These are phyloP conservation scores for Choanephora cucurbitarum DNA, from an alignment of 371 early-diverging fungal genomes.

Conservation along the genomic window DNA sequence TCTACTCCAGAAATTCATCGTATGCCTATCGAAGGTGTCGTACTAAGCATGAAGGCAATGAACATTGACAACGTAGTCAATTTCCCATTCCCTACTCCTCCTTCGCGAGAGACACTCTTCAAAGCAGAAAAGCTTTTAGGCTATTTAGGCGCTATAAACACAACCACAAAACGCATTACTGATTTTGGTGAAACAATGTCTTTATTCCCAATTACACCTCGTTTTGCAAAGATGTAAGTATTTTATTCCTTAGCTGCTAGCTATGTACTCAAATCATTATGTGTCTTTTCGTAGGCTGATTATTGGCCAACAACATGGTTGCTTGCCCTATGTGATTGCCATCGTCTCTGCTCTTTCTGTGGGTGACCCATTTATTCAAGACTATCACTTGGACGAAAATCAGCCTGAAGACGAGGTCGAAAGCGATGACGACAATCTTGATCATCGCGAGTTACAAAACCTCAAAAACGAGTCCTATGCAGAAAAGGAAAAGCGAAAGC, in stretches of 20 bases:
- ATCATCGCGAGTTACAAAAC: constrained; percentile 39
- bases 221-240: constrained; percentile 89
- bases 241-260: neutral
- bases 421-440: constrained; percentile 46
- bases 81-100: constrained; percentile 96
- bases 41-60: constrained; percentile 96
- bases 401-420: constrained; percentile 43
- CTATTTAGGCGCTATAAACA: constrained; percentile 76
- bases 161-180: constrained; percentile 72
- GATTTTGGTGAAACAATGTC: constrained; percentile 89
- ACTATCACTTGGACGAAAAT: constrained; percentile 58
- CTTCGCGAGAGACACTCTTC: constrained; percentile 63
- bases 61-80: constrained; percentile 90
- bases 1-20: constrained; percentile 93
- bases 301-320: constrained; percentile 79
- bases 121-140: constrained; percentile 75
- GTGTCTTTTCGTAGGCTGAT: constrained; percentile 64
- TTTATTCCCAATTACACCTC: constrained; percentile 92
- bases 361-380: constrained; percentile 88
- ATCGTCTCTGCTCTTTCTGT: constrained; percentile 91
- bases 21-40: constrained; percentile 94
- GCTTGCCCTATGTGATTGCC: constrained; percentile 86
- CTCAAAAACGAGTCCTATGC: constrained; percentile 46
- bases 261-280: neutral
- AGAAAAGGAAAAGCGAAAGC: constrained; percentile 51